Conservation (phyloP, 2,329 filamentous ascomycete genomes). For the Colletotrichum australisinense region DNA sequence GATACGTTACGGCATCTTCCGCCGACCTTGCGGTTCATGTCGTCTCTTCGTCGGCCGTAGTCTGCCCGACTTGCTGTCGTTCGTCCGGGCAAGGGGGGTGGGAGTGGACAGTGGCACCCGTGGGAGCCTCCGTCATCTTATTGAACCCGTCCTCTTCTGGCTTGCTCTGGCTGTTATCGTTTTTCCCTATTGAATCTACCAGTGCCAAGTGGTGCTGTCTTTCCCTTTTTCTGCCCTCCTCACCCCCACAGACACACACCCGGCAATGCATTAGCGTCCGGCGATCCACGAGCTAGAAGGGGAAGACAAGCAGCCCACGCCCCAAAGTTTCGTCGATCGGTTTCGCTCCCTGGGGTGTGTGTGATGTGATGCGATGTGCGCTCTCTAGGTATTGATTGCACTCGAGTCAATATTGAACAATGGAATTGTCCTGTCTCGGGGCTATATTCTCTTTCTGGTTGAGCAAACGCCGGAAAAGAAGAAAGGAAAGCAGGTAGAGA, state of each 20-base stretch:
- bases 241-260: conserved; percentile 23
- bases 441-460: neutral
- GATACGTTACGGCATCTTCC: conserved; percentile 13
- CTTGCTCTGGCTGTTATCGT: no score
- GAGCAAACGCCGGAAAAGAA: neutral
- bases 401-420: conserved; percentile 13
- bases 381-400: neutral
- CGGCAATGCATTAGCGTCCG: conserved; percentile 24
- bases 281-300: conserved; percentile 27
- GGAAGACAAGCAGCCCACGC: neutral
- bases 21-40: conserved; percentile 24
- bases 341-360: neutral
- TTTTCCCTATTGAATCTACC: neutral
- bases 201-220: neutral
- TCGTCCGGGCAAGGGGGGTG: conserved; percentile 10
- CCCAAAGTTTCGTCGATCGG: conserved; percentile 29
- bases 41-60: conserved; percentile 20
- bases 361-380: neutral
- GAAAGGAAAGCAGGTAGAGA: neutral
- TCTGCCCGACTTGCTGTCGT: neutral
- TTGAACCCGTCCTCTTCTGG: neutral
- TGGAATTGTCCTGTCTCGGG: neutral
- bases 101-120: no score
- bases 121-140: conserved; percentile 7
- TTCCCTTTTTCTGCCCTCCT: neutral